These are phyloP conservation scores for Apiospora hydei DNA, from an alignment of 2,329 filamentous ascomycete genomes.

Conservation along the genomic window DNA sequence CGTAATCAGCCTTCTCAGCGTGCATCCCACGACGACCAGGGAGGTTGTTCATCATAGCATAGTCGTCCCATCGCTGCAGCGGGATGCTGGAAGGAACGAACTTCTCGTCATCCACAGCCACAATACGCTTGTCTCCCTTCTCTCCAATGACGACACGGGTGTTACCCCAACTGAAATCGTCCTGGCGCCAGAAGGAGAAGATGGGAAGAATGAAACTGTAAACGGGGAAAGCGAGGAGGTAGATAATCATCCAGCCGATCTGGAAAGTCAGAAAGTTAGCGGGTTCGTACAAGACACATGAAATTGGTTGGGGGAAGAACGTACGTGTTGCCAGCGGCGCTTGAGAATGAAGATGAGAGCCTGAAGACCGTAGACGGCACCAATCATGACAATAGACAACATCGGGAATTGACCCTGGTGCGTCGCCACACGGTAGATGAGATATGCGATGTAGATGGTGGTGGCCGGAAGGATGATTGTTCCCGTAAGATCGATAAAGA, in stretches of 20 bases:
- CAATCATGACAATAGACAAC: slow-evolving; percentile 89
- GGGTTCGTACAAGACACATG: not conserved
- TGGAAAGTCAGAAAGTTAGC: slow-evolving; percentile 53
- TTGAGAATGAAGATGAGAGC: slow-evolving; percentile 96
- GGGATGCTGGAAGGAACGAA: slow-evolving; percentile 95
- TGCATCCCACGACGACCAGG: slow-evolving; percentile 84
- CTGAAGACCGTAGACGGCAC: slow-evolving; percentile 92
- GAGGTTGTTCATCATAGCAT: slow-evolving; percentile 84
- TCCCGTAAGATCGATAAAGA: slow-evolving; percentile 92
- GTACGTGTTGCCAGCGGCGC: slow-evolving; percentile 80
- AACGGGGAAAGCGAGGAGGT: slow-evolving; percentile 92
- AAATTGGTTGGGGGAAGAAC: not conserved
- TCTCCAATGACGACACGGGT: slow-evolving; percentile 97
- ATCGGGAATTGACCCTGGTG: slow-evolving; percentile 78
- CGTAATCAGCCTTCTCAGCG: slow-evolving; percentile 68
- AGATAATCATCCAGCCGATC: slow-evolving; percentile 99
- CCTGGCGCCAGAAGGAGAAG: slow-evolving; percentile 99
- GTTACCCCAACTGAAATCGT: slow-evolving; percentile 99
- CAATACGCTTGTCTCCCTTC: slow-evolving; percentile 87
- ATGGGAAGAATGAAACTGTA: slow-evolving; percentile 90
- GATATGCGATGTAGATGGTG: slow-evolving; percentile 83
- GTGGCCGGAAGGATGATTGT: slow-evolving; percentile 92
- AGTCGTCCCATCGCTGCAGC: slow-evolving; percentile 96
- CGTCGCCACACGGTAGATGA: slow-evolving; percentile 81
- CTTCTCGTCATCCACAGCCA: slow-evolving; percentile 82